phyloP scores from a whole-genome alignment of 1,284 basidiomycete genomes.

The Marasmius tenuissimus region DNA sequence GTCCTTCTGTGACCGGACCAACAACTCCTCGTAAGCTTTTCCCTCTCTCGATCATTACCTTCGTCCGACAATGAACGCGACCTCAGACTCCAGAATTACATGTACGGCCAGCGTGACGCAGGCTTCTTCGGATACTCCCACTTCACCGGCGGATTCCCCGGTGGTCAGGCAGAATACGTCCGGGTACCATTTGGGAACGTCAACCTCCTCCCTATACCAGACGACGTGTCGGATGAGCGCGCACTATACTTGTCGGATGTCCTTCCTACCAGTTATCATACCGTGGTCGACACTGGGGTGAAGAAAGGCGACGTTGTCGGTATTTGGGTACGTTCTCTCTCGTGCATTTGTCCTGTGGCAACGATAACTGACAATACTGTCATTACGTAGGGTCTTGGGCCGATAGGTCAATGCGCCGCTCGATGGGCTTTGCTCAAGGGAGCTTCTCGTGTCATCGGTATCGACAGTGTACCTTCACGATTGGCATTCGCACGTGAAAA shows the following conservation, averaged over 20 bases:
- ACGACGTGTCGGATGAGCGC: constrained; percentile 62
- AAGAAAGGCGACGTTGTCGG: constrained; percentile 66
- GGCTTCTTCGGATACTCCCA: constrained; percentile 78
- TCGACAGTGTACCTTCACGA: constrained; percentile 65
- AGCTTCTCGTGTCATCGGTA: constrained; percentile 70
- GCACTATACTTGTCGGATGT: constrained; percentile 71
- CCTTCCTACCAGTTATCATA: constrained; percentile 74
- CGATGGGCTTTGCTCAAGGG: constrained; percentile 70
- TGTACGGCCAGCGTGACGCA: constrained; percentile 71
- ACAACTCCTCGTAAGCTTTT: constrained; percentile 56
- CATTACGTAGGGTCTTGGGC: constrained; percentile 50
- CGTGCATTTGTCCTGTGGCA: background rate
- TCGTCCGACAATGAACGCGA: constrained; percentile 1
- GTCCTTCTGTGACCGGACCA: constrained; percentile 73
- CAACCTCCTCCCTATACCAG: constrained; percentile 71
- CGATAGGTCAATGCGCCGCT: constrained; percentile 61
- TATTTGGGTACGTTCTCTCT: constrained; percentile 50
- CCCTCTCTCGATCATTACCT: background rate
- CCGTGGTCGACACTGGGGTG: constrained; percentile 69
- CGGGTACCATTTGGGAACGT: constrained; percentile 71
- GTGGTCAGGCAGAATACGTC: constrained; percentile 69
- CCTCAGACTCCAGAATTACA: constrained; percentile 53
- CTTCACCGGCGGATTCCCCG: constrained; percentile 74
- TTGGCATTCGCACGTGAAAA: constrained; percentile 60
- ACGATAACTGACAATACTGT: too few relatives aligned